Base-by-base conservation (phyloP, 1,284 basidiomycete genomes). In the Somion occarium region DNA sequence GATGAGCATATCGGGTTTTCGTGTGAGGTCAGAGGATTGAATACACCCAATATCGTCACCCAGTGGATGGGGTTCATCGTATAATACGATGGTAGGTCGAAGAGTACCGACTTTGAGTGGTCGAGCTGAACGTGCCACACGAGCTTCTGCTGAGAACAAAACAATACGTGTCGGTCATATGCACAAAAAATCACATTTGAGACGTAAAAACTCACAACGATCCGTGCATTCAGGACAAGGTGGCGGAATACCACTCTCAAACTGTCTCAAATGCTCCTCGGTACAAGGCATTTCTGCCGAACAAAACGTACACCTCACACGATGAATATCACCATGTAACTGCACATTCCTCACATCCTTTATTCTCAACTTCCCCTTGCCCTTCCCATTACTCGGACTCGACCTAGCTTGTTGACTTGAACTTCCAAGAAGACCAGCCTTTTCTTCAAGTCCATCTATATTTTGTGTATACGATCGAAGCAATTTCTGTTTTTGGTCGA, bases 401-500 rank as follows among this genome's bases (percentile, higher is more conserved):
- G 39, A 41, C 13, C 39, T 7, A 7, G 72, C 76, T 5, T 74
- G 75, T 43, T 78, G 72, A 55, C 78, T 80, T 2, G 82, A 79
- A 54, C 76, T 82, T 38, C 85, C 76, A 30, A 79, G 66, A 5
- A 98, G 76, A 0, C 94, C 95, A 1, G 83, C 83, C 50, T 80
- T 77, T 59, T 87, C 85, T 66, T 98, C 95, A 19, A 98, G 73
- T 4, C 92, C 93, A 68, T 98, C 95, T 47, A 98, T 94, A 64
- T 97, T 98, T 68, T 97, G 94, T 0, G 95, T 97, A 67, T 98
- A 98, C 2, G 86, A 90, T 48, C 94, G 82, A 25, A 96, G 69
- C 1, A 98, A 73, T 63, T 89, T 93, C 49, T 89, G 88, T 69
- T 93, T 92, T 9, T 76, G 67, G 59, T 96, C 89, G 0, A 98